Conservation (phyloP, 441 rosid species). For the Erysimum cheiri region DNA sequence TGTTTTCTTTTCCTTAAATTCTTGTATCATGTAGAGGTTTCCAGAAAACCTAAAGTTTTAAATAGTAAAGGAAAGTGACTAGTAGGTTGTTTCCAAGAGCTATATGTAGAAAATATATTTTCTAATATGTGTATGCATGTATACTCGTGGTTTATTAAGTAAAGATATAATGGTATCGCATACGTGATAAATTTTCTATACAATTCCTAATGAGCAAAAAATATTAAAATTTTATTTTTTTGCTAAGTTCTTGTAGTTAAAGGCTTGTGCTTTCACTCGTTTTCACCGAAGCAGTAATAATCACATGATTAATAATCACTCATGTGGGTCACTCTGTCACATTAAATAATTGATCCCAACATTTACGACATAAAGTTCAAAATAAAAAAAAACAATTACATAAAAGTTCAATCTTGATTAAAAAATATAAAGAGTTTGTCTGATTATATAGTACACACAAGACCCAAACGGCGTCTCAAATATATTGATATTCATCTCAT, state of each 20-base stretch:
- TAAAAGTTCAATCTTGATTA: not conserved
- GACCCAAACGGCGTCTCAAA: not conserved
- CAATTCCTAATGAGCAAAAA: not conserved
- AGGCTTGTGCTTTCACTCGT: not conserved
- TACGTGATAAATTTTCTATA: not conserved
- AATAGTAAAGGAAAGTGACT: no score
- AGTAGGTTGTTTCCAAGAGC: no score
- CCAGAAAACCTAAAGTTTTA: no score
- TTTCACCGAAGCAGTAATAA: slow-evolving; percentile 6
- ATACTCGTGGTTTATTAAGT: no score
- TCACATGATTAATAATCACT: slow-evolving; percentile 8
- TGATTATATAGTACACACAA: not conserved
- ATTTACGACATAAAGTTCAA: slow-evolving; percentile 12
- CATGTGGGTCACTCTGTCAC: slow-evolving; percentile 13
- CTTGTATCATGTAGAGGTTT: no score
- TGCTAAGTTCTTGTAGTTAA: no score
- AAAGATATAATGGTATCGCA: not conserved
- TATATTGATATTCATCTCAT: not conserved
- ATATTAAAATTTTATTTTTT: not conserved
- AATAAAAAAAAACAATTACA: slow-evolving; percentile 1
- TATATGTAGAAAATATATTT: no score
- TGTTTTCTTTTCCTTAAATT: no score
- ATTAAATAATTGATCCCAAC: slow-evolving; percentile 17
- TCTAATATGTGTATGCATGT: no score
- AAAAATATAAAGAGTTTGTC: not conserved